A percentile compares a stretch with the other conserved stretches of the same genome.
These are phyloP conservation scores for Trichoderma erinaceum DNA, from an alignment of 495 filamentous ascomycete genomes.

Conservation along the genomic window DNA sequence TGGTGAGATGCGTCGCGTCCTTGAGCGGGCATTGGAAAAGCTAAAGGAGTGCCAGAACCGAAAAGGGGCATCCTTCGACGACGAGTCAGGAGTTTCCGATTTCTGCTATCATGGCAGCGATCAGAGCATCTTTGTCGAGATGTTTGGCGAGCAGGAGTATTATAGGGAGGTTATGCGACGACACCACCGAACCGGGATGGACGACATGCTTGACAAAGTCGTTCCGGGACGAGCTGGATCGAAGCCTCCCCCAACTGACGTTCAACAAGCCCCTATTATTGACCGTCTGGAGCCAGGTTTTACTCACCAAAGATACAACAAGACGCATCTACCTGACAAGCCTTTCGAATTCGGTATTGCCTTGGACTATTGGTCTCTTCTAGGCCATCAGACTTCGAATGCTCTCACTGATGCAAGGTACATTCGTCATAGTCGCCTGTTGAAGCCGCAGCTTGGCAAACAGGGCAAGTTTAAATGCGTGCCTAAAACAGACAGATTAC, in stretches of 20 bases:
- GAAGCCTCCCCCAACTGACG: not conserved
- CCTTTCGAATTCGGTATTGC: constrained; percentile 3
- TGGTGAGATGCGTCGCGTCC: constrained; percentile 44
- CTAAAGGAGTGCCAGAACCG: constrained; percentile 16
- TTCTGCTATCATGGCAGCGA: constrained; percentile 23
- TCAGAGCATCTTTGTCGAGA: constrained; percentile 47
- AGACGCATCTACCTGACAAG: not conserved
- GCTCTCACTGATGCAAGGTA: not conserved
- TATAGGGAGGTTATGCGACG: constrained; percentile 10
- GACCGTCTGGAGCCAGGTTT: not conserved
- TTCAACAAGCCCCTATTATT: not conserved
- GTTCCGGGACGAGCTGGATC: not conserved
- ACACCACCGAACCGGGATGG: not conserved
- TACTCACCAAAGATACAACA: not conserved
- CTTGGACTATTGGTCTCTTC: constrained; percentile 9
- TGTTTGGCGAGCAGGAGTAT: constrained; percentile 54
- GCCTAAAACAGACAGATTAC: not conserved
- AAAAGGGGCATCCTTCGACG: not conserved
- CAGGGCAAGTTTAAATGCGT: not conserved
- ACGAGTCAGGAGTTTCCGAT: not conserved
- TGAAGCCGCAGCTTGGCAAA: not conserved
- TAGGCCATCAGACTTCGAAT: constrained; percentile 1
- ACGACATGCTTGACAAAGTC: not conserved
- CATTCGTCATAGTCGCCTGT: not conserved
- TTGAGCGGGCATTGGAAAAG: constrained; percentile 24